A percentile compares a stretch with the other conserved stretches of the same genome.
phyloP scores from a whole-genome alignment of 2,329 filamentous ascomycete genomes.

The Aspergillus novoparasiticus region DNA sequence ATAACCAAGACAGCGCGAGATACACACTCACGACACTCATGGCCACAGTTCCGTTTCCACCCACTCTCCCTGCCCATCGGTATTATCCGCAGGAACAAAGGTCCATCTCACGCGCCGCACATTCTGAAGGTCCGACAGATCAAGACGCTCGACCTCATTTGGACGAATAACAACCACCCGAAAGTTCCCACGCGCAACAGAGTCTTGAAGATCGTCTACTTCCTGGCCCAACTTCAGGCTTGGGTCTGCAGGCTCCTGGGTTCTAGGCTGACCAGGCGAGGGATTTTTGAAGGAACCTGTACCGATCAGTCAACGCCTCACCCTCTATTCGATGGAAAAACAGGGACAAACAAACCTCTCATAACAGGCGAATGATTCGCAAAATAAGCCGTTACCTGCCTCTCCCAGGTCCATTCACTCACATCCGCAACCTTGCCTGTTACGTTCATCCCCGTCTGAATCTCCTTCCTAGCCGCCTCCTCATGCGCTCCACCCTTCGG shows the following conservation, averaged over 20 bases:
- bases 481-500: conserved; percentile 64
- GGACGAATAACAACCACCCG: conserved; percentile 85
- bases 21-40: conserved; percentile 26
- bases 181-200: conserved; percentile 72
- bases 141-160: conserved; percentile 73
- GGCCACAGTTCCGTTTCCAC: conserved; percentile 70
- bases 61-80: conserved; percentile 58
- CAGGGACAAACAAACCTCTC: conserved; percentile 57
- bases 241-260: conserved; percentile 51
- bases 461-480: conserved; percentile 56
- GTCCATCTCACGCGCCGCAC: conserved; percentile 69
- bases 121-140: conserved; percentile 68
- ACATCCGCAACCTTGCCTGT: conserved; percentile 40
- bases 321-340: neutral
- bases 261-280: conserved; percentile 64
- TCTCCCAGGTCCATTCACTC: conserved; percentile 72
- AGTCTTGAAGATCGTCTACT: conserved; percentile 71
- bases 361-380: conserved; percentile 82
- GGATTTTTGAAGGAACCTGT: conserved; percentile 71
- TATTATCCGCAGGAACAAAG: conserved; percentile 41
- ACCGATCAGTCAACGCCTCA: conserved; percentile 1
- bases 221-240: conserved; percentile 60
- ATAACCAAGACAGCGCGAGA: neutral
- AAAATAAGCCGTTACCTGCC: conserved; percentile 83
- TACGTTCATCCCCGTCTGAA: conserved; percentile 57